Evolutionary conservation across 371 early-diverging fungal species (phyloP), one percentile per base, ranked within the genome.

Genomic region (Rhizopus sp.): DNA sequence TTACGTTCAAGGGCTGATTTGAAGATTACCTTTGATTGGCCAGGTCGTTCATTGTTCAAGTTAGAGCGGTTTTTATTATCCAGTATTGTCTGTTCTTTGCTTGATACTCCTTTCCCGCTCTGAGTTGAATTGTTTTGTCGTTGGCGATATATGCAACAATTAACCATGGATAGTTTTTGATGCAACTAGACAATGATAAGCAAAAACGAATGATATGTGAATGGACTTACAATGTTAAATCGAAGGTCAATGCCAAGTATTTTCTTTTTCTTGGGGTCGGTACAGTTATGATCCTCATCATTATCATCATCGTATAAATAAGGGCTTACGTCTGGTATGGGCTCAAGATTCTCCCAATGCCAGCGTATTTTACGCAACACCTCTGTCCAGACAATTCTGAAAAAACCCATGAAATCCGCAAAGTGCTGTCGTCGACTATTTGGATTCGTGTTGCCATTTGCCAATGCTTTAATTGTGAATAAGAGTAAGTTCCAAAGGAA

Each of bases 91-190:
- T 7, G n/a, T 16, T 51, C 37, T 50, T 17, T 37, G 15, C 3
- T 37, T 2, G 38, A 7, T 7, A 39, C 50, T 17, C 16, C 4
- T 29, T 53, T 53, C 39, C 57, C 57, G 38, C 53, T 57, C 29
- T 54, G 49, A 4, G 66, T 50, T 4, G 55, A n/a, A 12, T 47
- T 16, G 46, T 2, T 58, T 31, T 67, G 60, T 29, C 73, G 55
- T 23, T 79, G 73, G 33, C 90, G 81, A n/a, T 74, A 64, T 35
- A 89, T 83, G 68, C 95, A 94, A 62, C 89, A 93, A 60, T 94
- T 93, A 39, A 96, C 64, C 94, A 96, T 93, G 48, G 88, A 83
- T n/a, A 96, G 68, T 55, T 96, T 96, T 78, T 95, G 96, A 59
- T 93, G 87, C 4, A 93, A 50, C 75, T 78, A 53, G 1, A n/a